Percentiles rank a stretch among this genome's conserved stretches.
Evolutionary conservation across 306 rosid genomes (phyloP).

Genomic region (Prunus kanzakura): DNA sequence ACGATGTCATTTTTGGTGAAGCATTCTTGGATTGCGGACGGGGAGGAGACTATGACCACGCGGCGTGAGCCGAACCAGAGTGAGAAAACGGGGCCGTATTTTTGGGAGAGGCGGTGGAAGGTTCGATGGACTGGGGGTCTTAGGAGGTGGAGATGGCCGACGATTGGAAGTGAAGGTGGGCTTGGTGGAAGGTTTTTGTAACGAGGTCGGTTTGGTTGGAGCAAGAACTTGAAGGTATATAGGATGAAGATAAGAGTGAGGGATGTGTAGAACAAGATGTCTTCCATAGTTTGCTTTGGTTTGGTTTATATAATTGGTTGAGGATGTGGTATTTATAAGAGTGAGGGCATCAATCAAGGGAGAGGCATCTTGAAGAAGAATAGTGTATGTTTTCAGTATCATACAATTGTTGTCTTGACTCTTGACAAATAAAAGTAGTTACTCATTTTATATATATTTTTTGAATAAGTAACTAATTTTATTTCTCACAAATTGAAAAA

Average conservation of each 20-base stretch:
- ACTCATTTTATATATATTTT: no score
- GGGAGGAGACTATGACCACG: constrained; percentile 50
- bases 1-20: constrained; percentile 31
- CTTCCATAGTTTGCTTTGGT: background rate
- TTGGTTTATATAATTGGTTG: no score
- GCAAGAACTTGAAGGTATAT: constrained; percentile 25
- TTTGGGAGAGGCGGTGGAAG: constrained; percentile 37
- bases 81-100: constrained; percentile 37
- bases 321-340: no score
- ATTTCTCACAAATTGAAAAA: no score
- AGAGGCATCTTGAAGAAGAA: no score
- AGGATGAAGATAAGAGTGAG: constrained; percentile 26
- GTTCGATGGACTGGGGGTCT: constrained; percentile 43
- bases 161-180: constrained; percentile 50
- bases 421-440: no score
- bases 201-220: background rate
- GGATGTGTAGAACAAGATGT: background rate
- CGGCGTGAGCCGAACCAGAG: constrained; percentile 40
- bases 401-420: no score
- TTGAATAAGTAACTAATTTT: no score
- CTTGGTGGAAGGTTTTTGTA: constrained; percentile 47
- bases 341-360: no score
- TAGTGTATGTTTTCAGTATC: no score
- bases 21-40: constrained; percentile 39
- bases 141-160: constrained; percentile 63